Evolutionary conservation across 2,329 filamentous ascomycete species (phyloP), one percentile per base, ranked within the genome.

Genomic region (Pseudocercospora vitis): DNA sequence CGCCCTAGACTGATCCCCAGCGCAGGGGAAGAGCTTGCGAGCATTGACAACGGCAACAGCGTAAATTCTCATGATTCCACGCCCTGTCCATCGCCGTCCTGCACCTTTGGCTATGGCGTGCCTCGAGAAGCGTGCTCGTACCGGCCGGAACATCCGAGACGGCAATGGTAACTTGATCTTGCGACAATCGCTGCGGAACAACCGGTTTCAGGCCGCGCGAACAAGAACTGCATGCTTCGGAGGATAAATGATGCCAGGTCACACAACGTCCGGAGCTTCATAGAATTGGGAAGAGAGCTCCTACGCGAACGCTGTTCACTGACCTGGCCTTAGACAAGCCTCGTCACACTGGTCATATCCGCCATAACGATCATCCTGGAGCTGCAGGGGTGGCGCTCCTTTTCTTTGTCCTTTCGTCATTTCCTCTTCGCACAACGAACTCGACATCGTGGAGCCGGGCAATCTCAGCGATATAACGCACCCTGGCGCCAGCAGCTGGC

Each of bases 221-320:
- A 42, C 37, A 42, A 16, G 6, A 11, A 26, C 16, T 23, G 37
- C 37, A 42, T 42, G 37, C 11, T n/a, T 26, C 19, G 19, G 37
- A 42, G 37, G 21, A 42, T 42, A n/a, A 42, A 23, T 42, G 19
- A 2, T 24, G 37, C 37, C 37, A 42, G 11, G 37, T 42, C n/a
- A 42, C 21, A 42, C 37, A 5, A 42, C 37, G 19, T 21, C 37
- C n/a, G 12, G 21, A n/a, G n/a, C n/a, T n/a, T n/a, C n/a, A n/a
- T n/a, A n/a, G n/a, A n/a, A n/a, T n/a, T n/a, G n/a, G n/a, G n/a
- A n/a, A n/a, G n/a, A n/a, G n/a, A n/a, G n/a, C n/a, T n/a, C n/a
- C n/a, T n/a, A n/a, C n/a, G n/a, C n/a, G n/a, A n/a, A n/a, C n/a
- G n/a, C n/a, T n/a, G n/a, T n/a, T n/a, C n/a, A n/a, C n/a, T n/a